These are phyloP conservation scores for Penicillium tannophilum DNA, from an alignment of 495 filamentous ascomycete species.

Conservation along the genomic window DNA sequence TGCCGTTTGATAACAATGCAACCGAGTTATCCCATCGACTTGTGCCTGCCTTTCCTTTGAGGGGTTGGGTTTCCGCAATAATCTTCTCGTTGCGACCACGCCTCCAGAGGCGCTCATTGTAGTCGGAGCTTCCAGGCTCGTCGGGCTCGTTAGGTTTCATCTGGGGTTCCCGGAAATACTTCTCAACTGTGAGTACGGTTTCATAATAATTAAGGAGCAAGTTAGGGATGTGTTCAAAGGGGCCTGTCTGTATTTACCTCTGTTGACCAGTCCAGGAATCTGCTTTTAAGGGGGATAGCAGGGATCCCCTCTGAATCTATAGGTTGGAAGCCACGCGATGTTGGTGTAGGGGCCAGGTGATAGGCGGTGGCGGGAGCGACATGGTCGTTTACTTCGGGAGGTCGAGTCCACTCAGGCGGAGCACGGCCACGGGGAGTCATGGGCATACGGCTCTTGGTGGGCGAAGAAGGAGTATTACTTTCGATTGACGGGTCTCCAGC, in stretches of 20 bases:
- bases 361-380: slow-evolving; percentile 68
- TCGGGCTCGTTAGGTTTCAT: slow-evolving; percentile 97
- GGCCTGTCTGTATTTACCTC: slow-evolving; percentile 57
- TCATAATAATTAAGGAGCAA: slow-evolving; percentile 7
- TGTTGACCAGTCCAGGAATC: slow-evolving; percentile 91
- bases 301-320: slow-evolving; percentile 58
- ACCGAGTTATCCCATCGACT: slow-evolving; percentile 79
- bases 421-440: slow-evolving; percentile 59
- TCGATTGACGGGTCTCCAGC: slow-evolving; percentile 30
- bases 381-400: slow-evolving; percentile 79
- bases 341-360: slow-evolving; percentile 72
- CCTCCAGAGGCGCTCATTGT: slow-evolving; percentile 93
- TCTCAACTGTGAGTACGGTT: slow-evolving; percentile 35
- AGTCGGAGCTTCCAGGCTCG: slow-evolving; percentile 94
- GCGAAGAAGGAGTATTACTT: slow-evolving; percentile 34
- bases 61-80: slow-evolving; percentile 85
- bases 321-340: slow-evolving; percentile 69
- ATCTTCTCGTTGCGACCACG: slow-evolving; percentile 91
- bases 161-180: slow-evolving; percentile 97
- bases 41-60: slow-evolving; percentile 81
- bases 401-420: slow-evolving; percentile 69
- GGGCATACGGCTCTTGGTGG: slow-evolving; percentile 41
- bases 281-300: slow-evolving; percentile 72
- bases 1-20: slow-evolving; percentile 80
- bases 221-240: slow-evolving; percentile 14